Evolutionary conservation across 1,139 yeast species (phyloP), one percentile per base, ranked within the genome.

Genomic region (Debaryomycetaceae sp.): DNA sequence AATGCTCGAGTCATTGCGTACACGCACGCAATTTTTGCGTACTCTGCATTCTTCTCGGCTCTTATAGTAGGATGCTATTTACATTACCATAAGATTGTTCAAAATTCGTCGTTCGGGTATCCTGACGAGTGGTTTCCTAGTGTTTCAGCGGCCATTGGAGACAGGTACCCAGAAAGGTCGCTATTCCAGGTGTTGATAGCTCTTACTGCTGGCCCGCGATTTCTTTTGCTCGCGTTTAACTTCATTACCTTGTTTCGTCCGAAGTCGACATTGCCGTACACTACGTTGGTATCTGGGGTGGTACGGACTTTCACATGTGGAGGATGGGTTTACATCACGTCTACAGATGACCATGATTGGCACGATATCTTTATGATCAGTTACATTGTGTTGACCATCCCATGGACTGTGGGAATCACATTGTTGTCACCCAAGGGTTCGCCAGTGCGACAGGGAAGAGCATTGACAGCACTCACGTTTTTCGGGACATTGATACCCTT

Each of bases 121-220:
- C 99, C 99, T 1, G 95, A 90, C 48, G 99, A 93, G 65, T 93
- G 99, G 99, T 91, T 93, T 59, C 99, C 99, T 1, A 85, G 95
- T 56, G 99, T 93, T 2, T 86, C 96, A 31, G 98, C 99, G 1
- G 81, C 99, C 1, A 93, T 93, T 60, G 99, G 99, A 42, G 99
- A 93, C 61, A 67, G 97, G 52, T 93, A 90, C 60, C 99, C 99
- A 0, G 99, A 93, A 66, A 75, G 99, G 54, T 87, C 97, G 1
- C 70, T 93, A 29, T 93, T 93, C 63, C 99, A 93, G 67, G 74
- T 93, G 37, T 69, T 90, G 47, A 84, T 86, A 47, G 95, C 90
- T 46, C 59, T 87, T 39, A 84, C 95, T 1, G 74, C 93, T 0
- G 93, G 95, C 13, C 98, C 99, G 9, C 77, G 99, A 53, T 93